A percentile compares a stretch with the other conserved stretches of the same genome.
Evolutionary conservation across 2,329 filamentous ascomycete genomes (phyloP).

Genomic region (Aspergillus costaricaensis): DNA sequence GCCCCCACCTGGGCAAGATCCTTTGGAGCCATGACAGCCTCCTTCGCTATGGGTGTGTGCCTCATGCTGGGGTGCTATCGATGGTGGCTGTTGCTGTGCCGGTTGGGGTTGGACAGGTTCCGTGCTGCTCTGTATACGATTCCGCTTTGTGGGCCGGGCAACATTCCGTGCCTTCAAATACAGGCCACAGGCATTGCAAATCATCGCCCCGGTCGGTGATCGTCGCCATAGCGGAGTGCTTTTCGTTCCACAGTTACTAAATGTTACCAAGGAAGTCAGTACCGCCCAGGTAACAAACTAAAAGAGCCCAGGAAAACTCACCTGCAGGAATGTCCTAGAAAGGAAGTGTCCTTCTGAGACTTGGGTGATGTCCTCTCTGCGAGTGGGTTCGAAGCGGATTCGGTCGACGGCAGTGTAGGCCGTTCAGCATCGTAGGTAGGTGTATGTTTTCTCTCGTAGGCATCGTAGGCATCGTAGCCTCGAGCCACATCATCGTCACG

Average conservation of each 20-base stretch:
- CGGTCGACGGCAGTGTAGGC: constrained; percentile 19
- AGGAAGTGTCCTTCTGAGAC: constrained; percentile 40
- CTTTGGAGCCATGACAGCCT: constrained; percentile 55
- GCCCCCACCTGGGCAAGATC: constrained; percentile 94
- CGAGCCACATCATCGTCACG: constrained; percentile 23
- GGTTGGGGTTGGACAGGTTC: constrained; percentile 14
- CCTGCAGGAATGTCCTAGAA: constrained; percentile 47
- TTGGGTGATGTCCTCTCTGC: constrained; percentile 39
- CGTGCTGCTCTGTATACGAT: constrained; percentile 59
- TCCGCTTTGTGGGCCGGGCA: constrained; percentile 84
- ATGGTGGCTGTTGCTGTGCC: constrained; percentile 3
- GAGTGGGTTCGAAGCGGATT: constrained; percentile 17
- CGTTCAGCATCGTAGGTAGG: constrained; percentile 20
- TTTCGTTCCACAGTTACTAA: constrained; percentile 91
- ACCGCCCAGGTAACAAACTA: constrained; percentile 5
- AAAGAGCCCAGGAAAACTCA: constrained; percentile 22
- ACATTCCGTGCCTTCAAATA: constrained; percentile 94
- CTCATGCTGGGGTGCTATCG: constrained; percentile 21
- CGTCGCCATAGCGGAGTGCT: constrained; percentile 92
- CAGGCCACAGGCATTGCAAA: constrained; percentile 95
- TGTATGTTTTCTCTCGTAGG: constrained; percentile 18
- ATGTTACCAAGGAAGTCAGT: constrained; percentile 1
- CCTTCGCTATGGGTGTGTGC: constrained; percentile 36
- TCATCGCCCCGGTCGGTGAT: constrained; percentile 88
- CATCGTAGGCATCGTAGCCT: constrained; percentile 22